Conservation (phyloP, 78 protist genomes). For the Monocercomonoides exilis region DNA sequence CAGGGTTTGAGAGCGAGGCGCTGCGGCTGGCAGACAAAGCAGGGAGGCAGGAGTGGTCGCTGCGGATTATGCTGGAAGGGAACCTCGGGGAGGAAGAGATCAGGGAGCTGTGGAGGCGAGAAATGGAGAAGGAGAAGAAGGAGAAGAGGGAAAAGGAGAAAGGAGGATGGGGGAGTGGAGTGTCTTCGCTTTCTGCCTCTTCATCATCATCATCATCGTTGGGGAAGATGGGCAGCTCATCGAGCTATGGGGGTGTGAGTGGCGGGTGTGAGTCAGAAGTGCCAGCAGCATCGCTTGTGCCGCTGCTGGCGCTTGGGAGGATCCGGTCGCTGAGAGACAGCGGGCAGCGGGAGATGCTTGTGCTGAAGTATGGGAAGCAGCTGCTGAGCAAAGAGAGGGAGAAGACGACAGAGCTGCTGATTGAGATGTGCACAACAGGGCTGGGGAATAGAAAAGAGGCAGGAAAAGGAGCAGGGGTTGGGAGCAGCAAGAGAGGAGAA, state of each 20-base stretch:
- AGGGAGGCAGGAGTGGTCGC: not conserved
- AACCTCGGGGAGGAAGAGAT: too few species aligned
- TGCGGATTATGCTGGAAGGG: not conserved
- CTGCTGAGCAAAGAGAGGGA: conserved; percentile 48
- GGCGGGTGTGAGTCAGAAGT: too few species aligned
- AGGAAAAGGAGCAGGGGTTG: too few species aligned
- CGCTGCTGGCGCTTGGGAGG: not conserved
- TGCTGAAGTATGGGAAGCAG: conserved; percentile 59
- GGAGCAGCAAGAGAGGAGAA: too few species aligned
- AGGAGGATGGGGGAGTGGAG: too few species aligned
- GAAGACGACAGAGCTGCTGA: conserved; percentile 53
- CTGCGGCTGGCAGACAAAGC: not conserved
- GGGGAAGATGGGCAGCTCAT: too few species aligned
- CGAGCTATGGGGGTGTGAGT: too few species aligned
- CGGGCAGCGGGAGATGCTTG: not conserved
- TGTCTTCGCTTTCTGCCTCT: too few species aligned
- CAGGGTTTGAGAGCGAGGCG: not conserved
- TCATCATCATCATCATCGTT: too few species aligned
- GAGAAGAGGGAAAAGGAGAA: not conserved
- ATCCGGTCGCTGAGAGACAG: not conserved
- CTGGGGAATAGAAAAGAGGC: not conserved
- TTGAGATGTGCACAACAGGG: conserved; percentile 53
- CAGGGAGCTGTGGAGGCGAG: not conserved
- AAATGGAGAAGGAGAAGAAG: not conserved
- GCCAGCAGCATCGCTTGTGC: too few species aligned